Percentiles rank a stretch among this genome's conserved stretches.
phyloP scores from a whole-genome alignment of 352 stramenopile species.

The Stephanocyclus meneghinianus region DNA sequence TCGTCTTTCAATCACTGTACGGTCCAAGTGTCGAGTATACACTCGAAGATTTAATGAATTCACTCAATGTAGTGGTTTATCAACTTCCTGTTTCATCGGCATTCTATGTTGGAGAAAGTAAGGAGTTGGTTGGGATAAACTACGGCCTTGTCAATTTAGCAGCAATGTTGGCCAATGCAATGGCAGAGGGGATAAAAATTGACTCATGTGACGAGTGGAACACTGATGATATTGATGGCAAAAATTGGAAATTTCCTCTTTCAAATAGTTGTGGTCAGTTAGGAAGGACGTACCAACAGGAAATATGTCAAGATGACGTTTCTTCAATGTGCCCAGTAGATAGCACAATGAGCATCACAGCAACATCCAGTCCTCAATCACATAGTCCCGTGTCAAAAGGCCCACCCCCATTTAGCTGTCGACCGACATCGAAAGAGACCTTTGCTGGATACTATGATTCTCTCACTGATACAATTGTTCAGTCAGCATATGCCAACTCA shows the following conservation, averaged over 20 bases:
- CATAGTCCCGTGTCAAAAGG: conserved; percentile 13
- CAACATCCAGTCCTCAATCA: conserved; percentile 11
- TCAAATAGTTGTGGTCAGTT: conserved; percentile 50
- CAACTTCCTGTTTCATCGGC: conserved; percentile 30
- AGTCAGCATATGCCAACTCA: conserved; percentile 27
- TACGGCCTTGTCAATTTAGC: conserved; percentile 46
- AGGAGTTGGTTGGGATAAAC: neutral
- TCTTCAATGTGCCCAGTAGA: conserved; percentile 32
- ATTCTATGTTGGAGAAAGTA: conserved; percentile 29
- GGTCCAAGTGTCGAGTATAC: conserved; percentile 31
- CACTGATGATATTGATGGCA: conserved; percentile 29
- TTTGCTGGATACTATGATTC: conserved; percentile 38
- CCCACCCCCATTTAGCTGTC: conserved; percentile 38
- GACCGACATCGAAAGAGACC: neutral
- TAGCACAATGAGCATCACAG: conserved; percentile 41
- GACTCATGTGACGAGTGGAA: conserved; percentile 52
- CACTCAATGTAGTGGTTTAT: conserved; percentile 27
- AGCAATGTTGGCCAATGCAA: conserved; percentile 48
- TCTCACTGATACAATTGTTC: conserved; percentile 6
- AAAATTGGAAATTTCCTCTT: conserved; percentile 25
- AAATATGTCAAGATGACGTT: conserved; percentile 35
- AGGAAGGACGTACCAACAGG: conserved; percentile 32
- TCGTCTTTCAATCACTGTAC: conserved; percentile 36
- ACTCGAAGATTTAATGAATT: conserved; percentile 24
- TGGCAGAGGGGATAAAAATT: conserved; percentile 43